Conservation (phyloP, 225 moss, liverwort and hornwort species). For the Sphagnum tenellum region DNA sequence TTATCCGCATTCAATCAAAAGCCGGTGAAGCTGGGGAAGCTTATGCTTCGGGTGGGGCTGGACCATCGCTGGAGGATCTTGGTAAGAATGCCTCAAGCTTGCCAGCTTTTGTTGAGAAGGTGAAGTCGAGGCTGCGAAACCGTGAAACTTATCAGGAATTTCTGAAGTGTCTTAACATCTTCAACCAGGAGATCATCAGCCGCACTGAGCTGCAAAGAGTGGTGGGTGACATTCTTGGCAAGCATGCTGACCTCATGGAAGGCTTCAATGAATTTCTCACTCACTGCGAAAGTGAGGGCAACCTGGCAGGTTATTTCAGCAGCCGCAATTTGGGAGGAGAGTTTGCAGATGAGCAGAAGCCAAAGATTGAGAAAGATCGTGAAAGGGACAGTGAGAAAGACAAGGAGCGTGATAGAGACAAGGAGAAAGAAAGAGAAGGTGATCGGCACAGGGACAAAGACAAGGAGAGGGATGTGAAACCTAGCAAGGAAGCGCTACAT, state of each 20-base stretch:
- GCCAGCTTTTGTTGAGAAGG: slow-evolving; percentile 87
- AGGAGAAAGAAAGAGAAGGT: slow-evolving; percentile 37
- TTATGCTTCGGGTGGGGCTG: slow-evolving; percentile 37
- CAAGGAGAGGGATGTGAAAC: slow-evolving; percentile 31
- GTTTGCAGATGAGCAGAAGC: slow-evolving; percentile 60
- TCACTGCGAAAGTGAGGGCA: slow-evolving; percentile 82
- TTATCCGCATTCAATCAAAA: slow-evolving; percentile 84
- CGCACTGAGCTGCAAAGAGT: slow-evolving; percentile 75
- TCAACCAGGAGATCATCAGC: slow-evolving; percentile 93
- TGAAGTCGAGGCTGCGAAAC: slow-evolving; percentile 73
- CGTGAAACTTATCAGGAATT: slow-evolving; percentile 95
- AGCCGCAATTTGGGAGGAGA: slow-evolving; percentile 61
- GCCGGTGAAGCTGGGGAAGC: slow-evolving; percentile 75
- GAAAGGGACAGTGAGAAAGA: slow-evolving; percentile 65
- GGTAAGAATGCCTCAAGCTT: slow-evolving; percentile 41
- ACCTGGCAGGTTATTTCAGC: slow-evolving; percentile 64
- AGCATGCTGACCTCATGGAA: slow-evolving; percentile 91
- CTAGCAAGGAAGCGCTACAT: slow-evolving; percentile 44
- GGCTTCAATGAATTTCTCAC: slow-evolving; percentile 95
- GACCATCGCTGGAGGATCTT: slow-evolving; percentile 46
- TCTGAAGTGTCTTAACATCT: slow-evolving; percentile 90
- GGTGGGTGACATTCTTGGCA: slow-evolving; percentile 83
- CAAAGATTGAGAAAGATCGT: slow-evolving; percentile 71
- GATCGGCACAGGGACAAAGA: slow-evolving; percentile 44
- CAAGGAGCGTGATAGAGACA: slow-evolving; percentile 31